Percentiles rank a stretch among this genome's conserved stretches.
phyloP scores from a whole-genome alignment of 306 rosid species.

The Medicago ruthenica region DNA sequence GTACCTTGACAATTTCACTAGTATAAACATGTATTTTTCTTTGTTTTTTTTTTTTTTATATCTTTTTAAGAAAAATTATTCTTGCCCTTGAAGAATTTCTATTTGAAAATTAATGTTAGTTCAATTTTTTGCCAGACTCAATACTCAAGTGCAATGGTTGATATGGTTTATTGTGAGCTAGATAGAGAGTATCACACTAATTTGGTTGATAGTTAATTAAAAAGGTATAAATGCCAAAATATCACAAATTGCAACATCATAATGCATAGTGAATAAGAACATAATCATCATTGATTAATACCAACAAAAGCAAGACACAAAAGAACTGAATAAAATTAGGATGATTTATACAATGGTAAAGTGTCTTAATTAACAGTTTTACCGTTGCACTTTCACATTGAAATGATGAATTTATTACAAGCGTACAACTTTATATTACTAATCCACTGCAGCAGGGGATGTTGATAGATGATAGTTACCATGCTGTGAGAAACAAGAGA shows the following conservation, averaged over 20 bases:
- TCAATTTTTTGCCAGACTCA: background rate
- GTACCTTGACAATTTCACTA: constrained; percentile 9
- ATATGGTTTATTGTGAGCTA: background rate
- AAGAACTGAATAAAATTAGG: background rate
- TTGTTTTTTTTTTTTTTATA: background rate
- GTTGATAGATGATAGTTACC: too few relatives aligned
- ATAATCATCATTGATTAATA: background rate
- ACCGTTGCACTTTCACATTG: background rate
- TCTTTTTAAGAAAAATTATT: background rate
- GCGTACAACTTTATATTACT: too few relatives aligned
- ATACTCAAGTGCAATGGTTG: background rate
- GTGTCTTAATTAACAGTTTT: background rate
- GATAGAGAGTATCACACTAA: too few relatives aligned
- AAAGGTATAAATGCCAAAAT: background rate
- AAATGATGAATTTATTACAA: background rate
- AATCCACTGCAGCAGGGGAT: too few relatives aligned
- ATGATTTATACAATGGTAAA: background rate
- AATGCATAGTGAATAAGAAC: background rate
- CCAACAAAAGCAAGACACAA: background rate
- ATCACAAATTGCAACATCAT: background rate
- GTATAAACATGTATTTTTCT: background rate
- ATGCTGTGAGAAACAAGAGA: background rate
- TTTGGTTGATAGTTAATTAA: background rate
- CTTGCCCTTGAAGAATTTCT: background rate
- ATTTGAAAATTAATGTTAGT: background rate